Evolutionary conservation across 2,329 filamentous ascomycete genomes (phyloP), one percentile per base, ranked within the genome.

Genomic region (Dryadomyces quercivorus): DNA sequence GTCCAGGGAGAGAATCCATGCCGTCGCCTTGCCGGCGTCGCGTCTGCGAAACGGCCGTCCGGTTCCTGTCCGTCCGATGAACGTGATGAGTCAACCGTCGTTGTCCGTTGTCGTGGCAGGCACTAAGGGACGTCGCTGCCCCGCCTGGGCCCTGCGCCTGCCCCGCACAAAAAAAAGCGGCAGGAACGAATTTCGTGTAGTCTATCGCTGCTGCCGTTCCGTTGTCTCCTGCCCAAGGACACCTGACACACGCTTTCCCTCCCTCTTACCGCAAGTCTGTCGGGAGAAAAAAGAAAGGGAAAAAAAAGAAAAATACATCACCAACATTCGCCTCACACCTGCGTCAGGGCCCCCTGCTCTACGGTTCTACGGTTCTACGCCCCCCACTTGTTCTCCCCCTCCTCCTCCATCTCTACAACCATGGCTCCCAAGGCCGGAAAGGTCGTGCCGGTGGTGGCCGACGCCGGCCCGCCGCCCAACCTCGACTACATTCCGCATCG

Each of bases 401-500:
- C 40, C 16, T 16, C n/a, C 8, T 9, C 15, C 34, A 31, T 15
- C 21, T n/a, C n/a, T 16, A 47, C 34, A 48, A 34, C 13, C 21
- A 43, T 34, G 43, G 50, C 56, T 9, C 55, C 59, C 43, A 59
- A 57, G 52, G 56, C 56, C 38, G 51, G 53, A 53, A 59, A 59
- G 58, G 59, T 59, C 47, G 57, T 58, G 48, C 58, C 58, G 13
- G 55, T 59, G 12, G 54, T 51, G 34, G 55, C 52, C 8, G 55
- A 57, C 50, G 52, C 52, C 16, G 57, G 58, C 61, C 76, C 71
- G 31, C 75, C 81, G 55, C 58, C 59, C 43, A 57, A 61, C 20
- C 86, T 91, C 55, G 82, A 85, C 57, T 95, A 87, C 70, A 82
- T 97, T 59, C 75, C 91, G 64, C 82, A 90, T 69, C 84, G 93